These are phyloP conservation scores for Xerocomus nothofagi DNA, from an alignment of 1,284 basidiomycete genomes.

Conservation along the genomic window DNA sequence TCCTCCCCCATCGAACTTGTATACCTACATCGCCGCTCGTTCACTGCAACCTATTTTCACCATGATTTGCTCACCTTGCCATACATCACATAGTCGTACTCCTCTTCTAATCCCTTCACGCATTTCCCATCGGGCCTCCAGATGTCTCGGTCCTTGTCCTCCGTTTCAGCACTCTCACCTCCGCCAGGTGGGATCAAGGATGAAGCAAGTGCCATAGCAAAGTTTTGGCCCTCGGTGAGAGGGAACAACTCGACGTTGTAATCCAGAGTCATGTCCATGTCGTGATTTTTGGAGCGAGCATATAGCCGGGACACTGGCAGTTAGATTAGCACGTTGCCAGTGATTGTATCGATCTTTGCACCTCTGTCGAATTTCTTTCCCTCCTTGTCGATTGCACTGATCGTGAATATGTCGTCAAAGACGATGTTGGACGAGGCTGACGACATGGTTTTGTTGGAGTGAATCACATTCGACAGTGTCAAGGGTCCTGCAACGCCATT, in stretches of 20 bases:
- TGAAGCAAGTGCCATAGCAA: conserved; percentile 86
- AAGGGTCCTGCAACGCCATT: neutral
- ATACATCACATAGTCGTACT: conserved; percentile 99
- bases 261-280: conserved; percentile 88
- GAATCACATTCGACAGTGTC: neutral
- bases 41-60: conserved; percentile 10
- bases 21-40: conserved; percentile 61
- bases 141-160: conserved; percentile 74
- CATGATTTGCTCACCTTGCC: conserved; percentile 72
- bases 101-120: conserved; percentile 85
- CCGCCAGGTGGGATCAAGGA: conserved; percentile 70
- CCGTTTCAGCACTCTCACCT: conserved; percentile 46
- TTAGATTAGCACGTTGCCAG: conserved; percentile 2
- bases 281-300: conserved; percentile 82
- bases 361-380: conserved; percentile 98
- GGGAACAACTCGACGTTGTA: conserved; percentile 89
- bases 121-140: conserved; percentile 92
- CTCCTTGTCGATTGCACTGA: conserved; percentile 84
- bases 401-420: conserved; percentile 89
- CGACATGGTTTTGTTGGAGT: conserved; percentile 46
- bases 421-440: conserved; percentile 70
- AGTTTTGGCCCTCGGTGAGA: conserved; percentile 66
- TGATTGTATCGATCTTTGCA: conserved; percentile 37
- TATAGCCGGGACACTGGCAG: conserved; percentile 76
- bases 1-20: conserved; percentile 91